A percentile compares a stretch with the other conserved stretches of the same genome.
phyloP scores from a whole-genome alignment of 495 filamentous ascomycete genomes.

The Ramalina intermedia region DNA sequence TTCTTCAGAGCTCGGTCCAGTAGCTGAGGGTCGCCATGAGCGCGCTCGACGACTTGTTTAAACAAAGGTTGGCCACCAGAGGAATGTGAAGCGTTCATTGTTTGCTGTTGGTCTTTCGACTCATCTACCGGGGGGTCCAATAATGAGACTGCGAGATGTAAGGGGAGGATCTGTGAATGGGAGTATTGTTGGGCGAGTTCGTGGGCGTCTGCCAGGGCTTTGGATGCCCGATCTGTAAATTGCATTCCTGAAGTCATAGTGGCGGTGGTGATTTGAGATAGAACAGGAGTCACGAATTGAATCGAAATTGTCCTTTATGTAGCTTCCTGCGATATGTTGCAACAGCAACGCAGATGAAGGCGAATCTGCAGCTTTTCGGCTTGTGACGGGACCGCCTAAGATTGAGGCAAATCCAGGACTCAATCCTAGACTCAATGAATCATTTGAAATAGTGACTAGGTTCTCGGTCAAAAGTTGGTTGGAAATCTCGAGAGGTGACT shows the following conservation, averaged over 20 bases:
- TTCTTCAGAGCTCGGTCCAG: slow-evolving; percentile 86
- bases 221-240: slow-evolving; percentile 83
- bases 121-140: slow-evolving; percentile 70
- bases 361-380: no score
- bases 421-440: no score
- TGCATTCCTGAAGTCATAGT: slow-evolving; percentile 50
- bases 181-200: slow-evolving; percentile 70
- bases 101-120: slow-evolving; percentile 58
- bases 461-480: no score
- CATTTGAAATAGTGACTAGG: no score
- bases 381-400: no score
- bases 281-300: background rate
- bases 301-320: no score
- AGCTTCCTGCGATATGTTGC: no score
- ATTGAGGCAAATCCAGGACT: no score
- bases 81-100: slow-evolving; percentile 42
- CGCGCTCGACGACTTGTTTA: slow-evolving; percentile 84
- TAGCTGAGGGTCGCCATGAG: slow-evolving; percentile 78
- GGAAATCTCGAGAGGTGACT: background rate
- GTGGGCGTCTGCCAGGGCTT: slow-evolving; percentile 75
- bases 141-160: slow-evolving; percentile 80
- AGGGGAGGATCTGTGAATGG: slow-evolving; percentile 74
- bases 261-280: slow-evolving; percentile 29
- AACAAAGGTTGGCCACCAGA: slow-evolving; percentile 54
- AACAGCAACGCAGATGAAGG: no score